Evolutionary conservation across 148 eudicot species (phyloP).

Genomic region (Persicaria maculosa): DNA sequence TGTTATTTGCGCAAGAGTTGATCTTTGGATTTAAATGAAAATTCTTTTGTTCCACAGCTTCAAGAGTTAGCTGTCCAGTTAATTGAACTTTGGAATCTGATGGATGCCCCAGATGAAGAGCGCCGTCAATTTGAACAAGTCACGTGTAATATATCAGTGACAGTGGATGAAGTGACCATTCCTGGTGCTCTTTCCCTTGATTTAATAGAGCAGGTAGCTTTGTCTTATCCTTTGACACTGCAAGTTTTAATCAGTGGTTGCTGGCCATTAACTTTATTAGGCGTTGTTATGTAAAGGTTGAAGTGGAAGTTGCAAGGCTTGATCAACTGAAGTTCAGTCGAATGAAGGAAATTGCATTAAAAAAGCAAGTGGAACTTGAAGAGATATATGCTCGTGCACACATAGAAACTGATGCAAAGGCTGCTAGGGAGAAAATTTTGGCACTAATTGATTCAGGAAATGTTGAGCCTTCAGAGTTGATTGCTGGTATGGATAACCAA

Average conservation of each 20-base stretch:
- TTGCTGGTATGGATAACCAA: slow-evolving; percentile 92
- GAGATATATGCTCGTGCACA: slow-evolving; percentile 84
- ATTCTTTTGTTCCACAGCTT: slow-evolving; percentile 40
- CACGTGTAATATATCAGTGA: slow-evolving; percentile 74
- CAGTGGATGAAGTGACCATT: slow-evolving; percentile 57
- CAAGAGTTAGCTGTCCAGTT: slow-evolving; percentile 82
- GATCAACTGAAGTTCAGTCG: slow-evolving; percentile 49
- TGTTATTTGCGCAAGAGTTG: neutral
- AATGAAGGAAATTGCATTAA: slow-evolving; percentile 65
- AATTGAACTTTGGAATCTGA: slow-evolving; percentile 84
- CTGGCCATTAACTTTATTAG: slow-evolving; percentile 1
- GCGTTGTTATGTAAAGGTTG: slow-evolving; percentile 45
- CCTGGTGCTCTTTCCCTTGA: slow-evolving; percentile 48
- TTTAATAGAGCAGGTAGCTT: slow-evolving; percentile 71
- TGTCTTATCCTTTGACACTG: slow-evolving; percentile 1
- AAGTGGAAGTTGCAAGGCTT: slow-evolving; percentile 89
- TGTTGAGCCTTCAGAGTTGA: slow-evolving; percentile 81
- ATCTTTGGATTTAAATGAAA: too few species aligned
- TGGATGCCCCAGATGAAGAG: slow-evolving; percentile 76
- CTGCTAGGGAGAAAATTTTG: slow-evolving; percentile 70
- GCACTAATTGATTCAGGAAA: slow-evolving; percentile 75
- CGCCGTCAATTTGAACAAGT: slow-evolving; percentile 78
- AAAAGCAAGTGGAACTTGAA: slow-evolving; percentile 84
- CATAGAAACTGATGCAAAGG: slow-evolving; percentile 78
- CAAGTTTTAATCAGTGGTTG: neutral